Percentiles rank a stretch among this genome's conserved stretches.
phyloP scores from a whole-genome alignment of 306 rosid genomes.

The Medicago arabica region DNA sequence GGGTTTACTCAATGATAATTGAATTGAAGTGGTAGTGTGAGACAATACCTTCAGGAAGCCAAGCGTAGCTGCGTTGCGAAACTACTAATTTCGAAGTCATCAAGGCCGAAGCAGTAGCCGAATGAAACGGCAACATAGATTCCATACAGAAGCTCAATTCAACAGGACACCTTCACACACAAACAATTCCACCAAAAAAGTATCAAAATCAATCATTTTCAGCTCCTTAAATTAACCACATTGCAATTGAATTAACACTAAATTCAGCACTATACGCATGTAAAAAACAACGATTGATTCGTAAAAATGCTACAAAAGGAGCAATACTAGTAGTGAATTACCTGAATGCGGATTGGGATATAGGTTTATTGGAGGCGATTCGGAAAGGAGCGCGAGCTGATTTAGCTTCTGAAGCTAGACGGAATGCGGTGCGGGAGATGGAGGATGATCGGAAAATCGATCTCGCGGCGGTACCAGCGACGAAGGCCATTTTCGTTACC shows the following conservation, averaged over 20 bases:
- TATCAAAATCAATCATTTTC: background rate
- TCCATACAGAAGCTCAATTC: conserved; percentile 79
- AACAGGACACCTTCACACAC: conserved; percentile 59
- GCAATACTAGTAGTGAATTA: conserved; percentile 12
- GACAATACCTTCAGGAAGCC: conserved; percentile 84
- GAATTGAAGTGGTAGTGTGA: background rate
- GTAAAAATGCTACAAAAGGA: background rate
- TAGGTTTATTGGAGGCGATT: conserved; percentile 52
- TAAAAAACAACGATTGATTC: background rate
- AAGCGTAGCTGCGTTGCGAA: conserved; percentile 58
- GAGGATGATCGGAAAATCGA: conserved; percentile 74
- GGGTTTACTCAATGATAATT: background rate
- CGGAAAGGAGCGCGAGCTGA: conserved; percentile 65
- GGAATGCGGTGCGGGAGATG: conserved; percentile 50
- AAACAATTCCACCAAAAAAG: conserved; percentile 17
- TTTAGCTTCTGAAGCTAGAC: conserved; percentile 64
- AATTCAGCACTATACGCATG: background rate
- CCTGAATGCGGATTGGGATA: conserved; percentile 61
- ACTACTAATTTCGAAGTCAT: conserved; percentile 84
- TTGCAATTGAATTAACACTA: background rate
- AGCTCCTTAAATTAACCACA: background rate
- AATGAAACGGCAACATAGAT: conserved; percentile 86
- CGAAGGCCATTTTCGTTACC: conserved; percentile 64
- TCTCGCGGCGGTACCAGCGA: conserved; percentile 60
- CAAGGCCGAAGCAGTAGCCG: conserved; percentile 80